Evolutionary conservation across 441 rosid genomes (phyloP).

Genomic region (Metrosideros polymorpha): DNA sequence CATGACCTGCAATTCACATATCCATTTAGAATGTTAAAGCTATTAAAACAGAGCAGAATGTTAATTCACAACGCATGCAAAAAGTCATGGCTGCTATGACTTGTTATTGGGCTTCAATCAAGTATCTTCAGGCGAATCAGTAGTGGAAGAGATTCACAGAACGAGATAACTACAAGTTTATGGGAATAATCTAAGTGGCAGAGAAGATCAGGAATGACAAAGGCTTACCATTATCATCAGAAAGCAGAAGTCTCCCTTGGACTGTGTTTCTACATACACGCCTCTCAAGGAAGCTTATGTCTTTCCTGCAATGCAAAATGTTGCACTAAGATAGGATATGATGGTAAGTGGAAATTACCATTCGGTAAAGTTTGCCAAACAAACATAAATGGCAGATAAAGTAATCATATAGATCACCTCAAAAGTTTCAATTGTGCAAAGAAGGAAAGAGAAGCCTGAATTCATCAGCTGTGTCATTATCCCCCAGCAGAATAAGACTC

Average conservation of each 20-base stretch:
- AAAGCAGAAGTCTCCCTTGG: constrained; percentile 79
- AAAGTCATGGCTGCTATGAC: not conserved
- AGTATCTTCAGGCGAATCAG: not conserved
- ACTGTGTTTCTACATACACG: constrained; percentile 64
- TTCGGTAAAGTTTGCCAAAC: not conserved
- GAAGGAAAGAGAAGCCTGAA: not conserved
- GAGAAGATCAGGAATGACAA: not conserved
- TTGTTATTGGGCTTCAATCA: not conserved
- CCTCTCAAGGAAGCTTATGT: constrained; percentile 42
- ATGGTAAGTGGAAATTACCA: not conserved
- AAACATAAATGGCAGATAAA: not conserved
- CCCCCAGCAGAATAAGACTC: not conserved
- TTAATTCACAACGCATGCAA: not conserved
- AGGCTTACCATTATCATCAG: constrained; percentile 71
- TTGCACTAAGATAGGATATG: not conserved
- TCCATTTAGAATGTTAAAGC: not conserved
- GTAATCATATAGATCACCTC: not conserved
- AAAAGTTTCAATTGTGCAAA: not conserved
- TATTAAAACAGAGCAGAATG: not conserved
- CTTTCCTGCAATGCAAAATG: constrained; percentile 35
- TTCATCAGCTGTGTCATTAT: not conserved
- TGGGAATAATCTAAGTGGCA: not conserved
- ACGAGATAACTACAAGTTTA: not conserved
- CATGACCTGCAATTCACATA: constrained; percentile 45
- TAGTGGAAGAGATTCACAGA: not conserved